phyloP scores from a whole-genome alignment of 805 yeast species.

The Nakazawaea holstii region DNA sequence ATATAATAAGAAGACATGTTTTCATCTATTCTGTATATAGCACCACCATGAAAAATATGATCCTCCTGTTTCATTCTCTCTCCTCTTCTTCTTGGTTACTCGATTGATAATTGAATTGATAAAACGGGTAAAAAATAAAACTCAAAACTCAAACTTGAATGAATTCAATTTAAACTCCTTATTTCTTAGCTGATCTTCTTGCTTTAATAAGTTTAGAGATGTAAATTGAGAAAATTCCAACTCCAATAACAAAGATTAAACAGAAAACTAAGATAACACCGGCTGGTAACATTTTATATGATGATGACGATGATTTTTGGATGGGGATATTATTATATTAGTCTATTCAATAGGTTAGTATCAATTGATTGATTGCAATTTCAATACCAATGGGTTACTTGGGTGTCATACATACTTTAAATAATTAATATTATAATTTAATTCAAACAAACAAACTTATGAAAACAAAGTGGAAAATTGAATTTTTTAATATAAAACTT shows the following conservation, averaged over 20 bases:
- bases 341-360: background rate
- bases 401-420: background rate
- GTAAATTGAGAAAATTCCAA: slow-evolving; percentile 23
- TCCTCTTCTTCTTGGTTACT: background rate
- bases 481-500: background rate
- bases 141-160: no score
- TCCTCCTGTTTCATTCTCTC: background rate
- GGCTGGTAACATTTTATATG: slow-evolving; percentile 47
- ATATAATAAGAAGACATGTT: no score
- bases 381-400: no score
- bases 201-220: slow-evolving; percentile 26
- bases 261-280: slow-evolving; percentile 62
- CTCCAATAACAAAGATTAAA: slow-evolving; percentile 42
- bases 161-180: no score
- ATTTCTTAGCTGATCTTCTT: slow-evolving; percentile 8
- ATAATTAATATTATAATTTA: background rate
- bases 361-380: background rate
- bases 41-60: background rate
- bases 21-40: no score
- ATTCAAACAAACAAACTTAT: no score
- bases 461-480: background rate
- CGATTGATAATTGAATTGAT: no score
- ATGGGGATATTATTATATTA: background rate
- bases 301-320: background rate
- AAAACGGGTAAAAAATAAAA: no score